Percentiles rank a stretch among this genome's conserved stretches.
Conservation (phyloP, 164 flowering plant genomes). For the Cinnamomum chago region DNA sequence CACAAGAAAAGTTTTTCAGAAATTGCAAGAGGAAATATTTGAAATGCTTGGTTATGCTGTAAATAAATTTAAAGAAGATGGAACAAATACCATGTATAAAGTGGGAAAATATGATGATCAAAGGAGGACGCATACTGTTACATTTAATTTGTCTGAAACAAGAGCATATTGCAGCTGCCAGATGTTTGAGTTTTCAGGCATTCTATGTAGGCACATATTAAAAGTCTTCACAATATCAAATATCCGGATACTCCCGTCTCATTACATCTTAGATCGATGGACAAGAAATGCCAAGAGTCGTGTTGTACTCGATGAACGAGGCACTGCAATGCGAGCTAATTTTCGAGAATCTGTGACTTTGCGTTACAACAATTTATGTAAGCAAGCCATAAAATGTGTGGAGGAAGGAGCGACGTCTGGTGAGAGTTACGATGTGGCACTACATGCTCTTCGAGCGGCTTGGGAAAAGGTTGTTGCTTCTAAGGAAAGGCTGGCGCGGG, state of each 20-base stretch:
- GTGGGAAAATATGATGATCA: slow-evolving; percentile 86
- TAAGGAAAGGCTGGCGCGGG: slow-evolving; percentile 50
- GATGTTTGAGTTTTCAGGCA: slow-evolving; percentile 87
- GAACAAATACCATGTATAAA: slow-evolving; percentile 47
- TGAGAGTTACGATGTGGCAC: slow-evolving; percentile 61
- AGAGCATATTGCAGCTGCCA: slow-evolving; percentile 76
- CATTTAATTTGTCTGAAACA: slow-evolving; percentile 54
- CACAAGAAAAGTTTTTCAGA: slow-evolving; percentile 57
- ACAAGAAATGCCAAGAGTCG: slow-evolving; percentile 65
- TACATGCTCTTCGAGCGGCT: slow-evolving; percentile 47
- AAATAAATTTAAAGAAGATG: slow-evolving; percentile 62
- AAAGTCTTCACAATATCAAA: slow-evolving; percentile 77
- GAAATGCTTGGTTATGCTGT: slow-evolving; percentile 79
- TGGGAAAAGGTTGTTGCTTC: slow-evolving; percentile 37
- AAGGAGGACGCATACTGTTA: slow-evolving; percentile 55
- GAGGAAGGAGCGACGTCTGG: slow-evolving; percentile 67
- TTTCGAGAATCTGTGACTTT: slow-evolving; percentile 38
- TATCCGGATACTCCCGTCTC: slow-evolving; percentile 58
- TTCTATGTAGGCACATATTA: slow-evolving; percentile 76
- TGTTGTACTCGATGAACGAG: slow-evolving; percentile 41
- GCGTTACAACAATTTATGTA: slow-evolving; percentile 57
- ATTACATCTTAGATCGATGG: slow-evolving; percentile 69
- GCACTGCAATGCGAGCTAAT: slow-evolving; percentile 35
- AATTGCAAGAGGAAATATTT: slow-evolving; percentile 82
- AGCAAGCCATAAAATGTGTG: slow-evolving; percentile 72